Conservation (phyloP, 352 stramenopile species). For the Phytophthora cryptogea region DNA sequence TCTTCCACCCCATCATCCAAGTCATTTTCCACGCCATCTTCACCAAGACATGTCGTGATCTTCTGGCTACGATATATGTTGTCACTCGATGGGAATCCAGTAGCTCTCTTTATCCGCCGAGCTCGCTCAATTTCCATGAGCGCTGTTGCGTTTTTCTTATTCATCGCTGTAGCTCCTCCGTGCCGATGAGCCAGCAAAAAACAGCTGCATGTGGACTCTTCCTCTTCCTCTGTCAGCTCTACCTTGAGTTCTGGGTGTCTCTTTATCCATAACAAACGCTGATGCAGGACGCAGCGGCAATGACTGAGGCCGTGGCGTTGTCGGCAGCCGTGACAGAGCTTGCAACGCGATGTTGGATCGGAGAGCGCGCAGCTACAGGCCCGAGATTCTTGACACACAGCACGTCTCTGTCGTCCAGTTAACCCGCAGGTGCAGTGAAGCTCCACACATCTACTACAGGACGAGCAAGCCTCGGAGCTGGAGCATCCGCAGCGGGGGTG, state of each 20-base stretch:
- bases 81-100: slow-evolving; percentile 46
- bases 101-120: slow-evolving; percentile 37
- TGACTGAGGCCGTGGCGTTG: slow-evolving; percentile 43
- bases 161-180: slow-evolving; percentile 25
- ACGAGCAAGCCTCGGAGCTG: slow-evolving; percentile 49
- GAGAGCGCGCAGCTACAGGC: slow-evolving; percentile 57
- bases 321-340: slow-evolving; percentile 62
- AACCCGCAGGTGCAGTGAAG: slow-evolving; percentile 59
- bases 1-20: slow-evolving; percentile 36
- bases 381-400: slow-evolving; percentile 64
- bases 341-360: slow-evolving; percentile 40
- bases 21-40: slow-evolving; percentile 28
- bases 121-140: slow-evolving; percentile 34
- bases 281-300: slow-evolving; percentile 67
- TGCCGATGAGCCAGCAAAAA: slow-evolving; percentile 36
- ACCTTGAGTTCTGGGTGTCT: slow-evolving; percentile 24
- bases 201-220: slow-evolving; percentile 40
- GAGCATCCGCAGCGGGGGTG: slow-evolving; percentile 51
- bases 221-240: slow-evolving; percentile 19
- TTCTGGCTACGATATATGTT: slow-evolving; percentile 48
- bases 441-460: slow-evolving; percentile 64
- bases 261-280: slow-evolving; percentile 32
- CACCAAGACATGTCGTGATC: slow-evolving; percentile 29
- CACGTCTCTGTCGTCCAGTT: slow-evolving; percentile 17
- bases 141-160: slow-evolving; percentile 25